Evolutionary conservation across 2,329 filamentous ascomycete genomes (phyloP).

Genomic region (Mollisia scopiformis): DNA sequence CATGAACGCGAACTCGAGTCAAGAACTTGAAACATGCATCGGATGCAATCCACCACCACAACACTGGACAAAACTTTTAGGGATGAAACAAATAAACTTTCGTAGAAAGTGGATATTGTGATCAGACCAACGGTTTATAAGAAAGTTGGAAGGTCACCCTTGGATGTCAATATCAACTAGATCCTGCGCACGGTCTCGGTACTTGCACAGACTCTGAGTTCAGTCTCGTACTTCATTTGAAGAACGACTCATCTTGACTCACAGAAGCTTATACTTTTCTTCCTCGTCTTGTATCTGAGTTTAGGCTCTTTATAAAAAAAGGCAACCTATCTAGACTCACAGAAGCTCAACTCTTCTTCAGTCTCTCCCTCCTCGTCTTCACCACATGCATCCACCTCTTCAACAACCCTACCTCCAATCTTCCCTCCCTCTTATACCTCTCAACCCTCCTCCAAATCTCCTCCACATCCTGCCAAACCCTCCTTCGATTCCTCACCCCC

Average conservation of each 20-base stretch:
- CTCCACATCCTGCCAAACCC: conserved; percentile 31
- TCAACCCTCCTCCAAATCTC: conserved; percentile 17
- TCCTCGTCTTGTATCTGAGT: too few relatives aligned
- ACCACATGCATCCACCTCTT: background rate
- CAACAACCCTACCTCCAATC: background rate
- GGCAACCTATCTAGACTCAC: too few relatives aligned
- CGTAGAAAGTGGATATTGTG: background rate
- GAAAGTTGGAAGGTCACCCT: background rate
- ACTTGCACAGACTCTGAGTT: background rate
- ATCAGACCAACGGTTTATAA: background rate
- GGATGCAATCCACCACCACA: background rate
- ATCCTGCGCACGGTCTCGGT: background rate
- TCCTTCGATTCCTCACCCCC: conserved; percentile 29
- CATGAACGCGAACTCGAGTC: background rate
- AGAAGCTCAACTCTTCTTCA: too few relatives aligned
- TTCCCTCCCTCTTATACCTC: conserved; percentile 2
- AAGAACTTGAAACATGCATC: background rate
- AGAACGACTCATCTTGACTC: background rate
- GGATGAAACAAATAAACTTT: background rate
- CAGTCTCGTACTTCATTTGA: background rate
- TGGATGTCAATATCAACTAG: background rate
- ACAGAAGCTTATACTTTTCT: too few relatives aligned
- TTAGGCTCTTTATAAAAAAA: too few relatives aligned
- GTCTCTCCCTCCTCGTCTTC: background rate
- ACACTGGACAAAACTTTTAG: background rate